Conservation (phyloP, 2,329 filamentous ascomycete species). For the Ophiostoma novo-ulmi region DNA sequence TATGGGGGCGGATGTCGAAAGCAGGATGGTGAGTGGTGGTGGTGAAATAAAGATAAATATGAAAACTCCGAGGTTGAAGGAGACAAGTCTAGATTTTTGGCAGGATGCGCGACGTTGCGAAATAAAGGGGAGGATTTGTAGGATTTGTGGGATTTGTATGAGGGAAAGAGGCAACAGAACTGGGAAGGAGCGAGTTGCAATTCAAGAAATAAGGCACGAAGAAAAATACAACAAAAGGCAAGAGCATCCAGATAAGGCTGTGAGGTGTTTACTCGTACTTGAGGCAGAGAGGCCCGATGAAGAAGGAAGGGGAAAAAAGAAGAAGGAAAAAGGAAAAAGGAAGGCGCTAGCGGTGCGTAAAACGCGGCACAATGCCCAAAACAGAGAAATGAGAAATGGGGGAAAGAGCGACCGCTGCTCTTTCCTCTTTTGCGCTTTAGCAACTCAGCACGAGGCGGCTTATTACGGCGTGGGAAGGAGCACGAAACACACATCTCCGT, state of each 20-base stretch:
- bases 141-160: no score
- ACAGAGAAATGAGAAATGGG: not conserved
- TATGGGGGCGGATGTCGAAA: not conserved
- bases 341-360: not conserved
- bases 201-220: not conserved
- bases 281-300: not conserved
- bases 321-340: no score
- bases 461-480: not conserved
- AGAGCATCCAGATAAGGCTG: not conserved
- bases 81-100: not conserved
- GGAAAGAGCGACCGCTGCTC: conserved; percentile 2
- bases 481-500: no score
- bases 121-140: not conserved
- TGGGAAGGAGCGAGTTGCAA: not conserved
- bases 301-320: not conserved
- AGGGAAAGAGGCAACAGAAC: not conserved
- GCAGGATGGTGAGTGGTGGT: not conserved
- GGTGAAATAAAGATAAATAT: not conserved
- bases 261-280: not conserved
- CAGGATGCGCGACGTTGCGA: not conserved
- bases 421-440: no score
- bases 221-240: not conserved
- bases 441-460: not conserved
- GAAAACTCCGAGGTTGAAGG: not conserved
- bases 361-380: not conserved